Base-by-base conservation (phyloP, 192 early-diverging fungal genomes). In the Coemansia pectinata region DNA sequence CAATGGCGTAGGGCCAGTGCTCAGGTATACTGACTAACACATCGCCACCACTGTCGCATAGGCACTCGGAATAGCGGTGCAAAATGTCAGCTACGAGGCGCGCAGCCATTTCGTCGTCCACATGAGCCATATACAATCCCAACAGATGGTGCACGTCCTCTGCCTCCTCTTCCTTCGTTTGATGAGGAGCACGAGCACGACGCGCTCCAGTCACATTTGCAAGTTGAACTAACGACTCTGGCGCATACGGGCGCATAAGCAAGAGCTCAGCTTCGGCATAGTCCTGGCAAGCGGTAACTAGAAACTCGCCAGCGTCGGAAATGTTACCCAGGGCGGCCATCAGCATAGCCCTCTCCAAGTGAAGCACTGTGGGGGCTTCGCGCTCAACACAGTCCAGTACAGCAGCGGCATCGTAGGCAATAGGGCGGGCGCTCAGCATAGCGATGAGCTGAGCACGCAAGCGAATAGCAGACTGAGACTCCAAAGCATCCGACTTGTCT, bases 231-330 rank as follows among this genome's bases (percentile, higher is more conserved):
- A 82, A 68, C 2, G 79, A 82, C 14, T 7, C 3, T 2, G 27
- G 72, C 19, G 64, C 53, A 3, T 23, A 19, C 3, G 81, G 81
- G 6, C 44, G 19, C 34, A 77, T 61, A 21, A 83, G 67, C 59
- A 83, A 48, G 8, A 72, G 12, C 58, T 83, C 81, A 0, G 81
- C 81, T 57, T 78, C 81, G 1, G 81, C 81, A 21, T 76, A 83
- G 38, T 83, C 81, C 25, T 73, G 67, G 5, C 31, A 33, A 12
- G 64, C 38, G n/a, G 58, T 19, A 15, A 83, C 76, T 59, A 83
- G 52, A 5, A 70, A 15, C 4, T 73, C 60, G n/a, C 66, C 64
- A 0, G 81, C 81, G 12, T 70, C 60, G 34, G 60, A 27, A 0
- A 14, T 38, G 4, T 47, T 50, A 5, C 44, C 70, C 63, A 76